phyloP scores from a whole-genome alignment of 768 basidiomycete species.

The Cystoderma amianthinum region DNA sequence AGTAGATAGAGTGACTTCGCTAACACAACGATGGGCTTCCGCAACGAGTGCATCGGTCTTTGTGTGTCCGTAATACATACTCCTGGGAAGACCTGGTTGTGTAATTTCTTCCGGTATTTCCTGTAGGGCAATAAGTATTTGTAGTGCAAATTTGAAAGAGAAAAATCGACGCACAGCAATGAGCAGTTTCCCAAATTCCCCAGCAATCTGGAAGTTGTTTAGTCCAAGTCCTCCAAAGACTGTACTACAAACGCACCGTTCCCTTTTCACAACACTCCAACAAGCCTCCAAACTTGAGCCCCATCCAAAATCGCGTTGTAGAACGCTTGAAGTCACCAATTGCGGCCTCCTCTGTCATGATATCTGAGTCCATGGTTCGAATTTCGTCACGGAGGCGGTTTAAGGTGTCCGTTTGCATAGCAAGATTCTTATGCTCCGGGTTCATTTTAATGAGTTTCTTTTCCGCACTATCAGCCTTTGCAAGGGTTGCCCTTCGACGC shows the following conservation, averaged over 20 bases:
- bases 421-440: constrained; percentile 80
- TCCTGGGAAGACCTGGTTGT: constrained; percentile 71
- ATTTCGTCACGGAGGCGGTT: constrained; percentile 74
- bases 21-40: constrained; percentile 54
- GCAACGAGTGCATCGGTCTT: constrained; percentile 53
- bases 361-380: constrained; percentile 69
- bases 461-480: constrained; percentile 78
- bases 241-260: constrained; percentile 23
- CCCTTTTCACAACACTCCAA: constrained; percentile 84
- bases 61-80: constrained; percentile 62
- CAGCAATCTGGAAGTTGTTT: constrained; percentile 35
- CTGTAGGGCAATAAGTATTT: constrained; percentile 18
- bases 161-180: constrained; percentile 26
- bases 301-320: constrained; percentile 63
- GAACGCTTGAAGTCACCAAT: constrained; percentile 80
- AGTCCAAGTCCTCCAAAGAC: neutral
- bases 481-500: constrained; percentile 54
- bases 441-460: constrained; percentile 88
- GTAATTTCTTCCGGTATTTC: constrained; percentile 81
- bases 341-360: constrained; percentile 74
- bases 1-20: constrained; percentile 41
- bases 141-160: neutral
- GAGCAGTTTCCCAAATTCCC: constrained; percentile 46
- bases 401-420: constrained; percentile 64
- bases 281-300: constrained; percentile 82